phyloP scores from a whole-genome alignment of 306 rosid species.

The Senna siamea region DNA sequence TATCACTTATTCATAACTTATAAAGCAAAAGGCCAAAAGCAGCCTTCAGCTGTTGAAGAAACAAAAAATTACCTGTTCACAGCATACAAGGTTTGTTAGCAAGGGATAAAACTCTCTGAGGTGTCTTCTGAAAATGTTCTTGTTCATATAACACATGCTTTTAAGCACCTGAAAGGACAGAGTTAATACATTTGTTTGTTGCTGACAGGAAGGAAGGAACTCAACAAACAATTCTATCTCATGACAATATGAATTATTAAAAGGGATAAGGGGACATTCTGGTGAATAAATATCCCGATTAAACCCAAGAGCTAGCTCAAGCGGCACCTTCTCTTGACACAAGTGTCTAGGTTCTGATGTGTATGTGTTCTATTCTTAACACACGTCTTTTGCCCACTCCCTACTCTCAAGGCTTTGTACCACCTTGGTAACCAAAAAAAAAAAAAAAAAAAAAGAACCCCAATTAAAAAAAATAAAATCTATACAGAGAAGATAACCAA shows the following conservation, averaged over 20 bases:
- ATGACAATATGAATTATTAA: neutral
- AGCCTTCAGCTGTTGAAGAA: slow-evolving; percentile 14
- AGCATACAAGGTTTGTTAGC: slow-evolving; percentile 92
- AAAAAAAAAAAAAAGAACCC: too few species aligned
- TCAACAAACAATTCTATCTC: slow-evolving; percentile 11
- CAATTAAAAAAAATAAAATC: too few species aligned
- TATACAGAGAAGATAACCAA: too few species aligned
- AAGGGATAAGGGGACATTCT: neutral
- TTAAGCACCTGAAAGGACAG: slow-evolving; percentile 72
- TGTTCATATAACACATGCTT: slow-evolving; percentile 90
- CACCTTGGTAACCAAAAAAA: too few species aligned
- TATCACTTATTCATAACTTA: slow-evolving; percentile 20
- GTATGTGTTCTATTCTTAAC: too few species aligned
- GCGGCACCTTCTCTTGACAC: too few species aligned
- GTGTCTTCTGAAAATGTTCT: slow-evolving; percentile 80
- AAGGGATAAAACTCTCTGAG: slow-evolving; percentile 83
- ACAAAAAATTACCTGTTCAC: slow-evolving; percentile 81
- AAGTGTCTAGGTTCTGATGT: too few species aligned
- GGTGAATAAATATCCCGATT: neutral
- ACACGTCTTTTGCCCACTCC: too few species aligned
- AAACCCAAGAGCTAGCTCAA: neutral
- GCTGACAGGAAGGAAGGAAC: slow-evolving; percentile 11
- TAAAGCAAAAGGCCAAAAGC: slow-evolving; percentile 12
- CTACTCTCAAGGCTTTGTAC: too few species aligned
- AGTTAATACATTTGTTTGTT: slow-evolving; percentile 19